Evolutionary conservation across 345 rosid species (phyloP).

Genomic region (Leavenworthia alabamica): DNA sequence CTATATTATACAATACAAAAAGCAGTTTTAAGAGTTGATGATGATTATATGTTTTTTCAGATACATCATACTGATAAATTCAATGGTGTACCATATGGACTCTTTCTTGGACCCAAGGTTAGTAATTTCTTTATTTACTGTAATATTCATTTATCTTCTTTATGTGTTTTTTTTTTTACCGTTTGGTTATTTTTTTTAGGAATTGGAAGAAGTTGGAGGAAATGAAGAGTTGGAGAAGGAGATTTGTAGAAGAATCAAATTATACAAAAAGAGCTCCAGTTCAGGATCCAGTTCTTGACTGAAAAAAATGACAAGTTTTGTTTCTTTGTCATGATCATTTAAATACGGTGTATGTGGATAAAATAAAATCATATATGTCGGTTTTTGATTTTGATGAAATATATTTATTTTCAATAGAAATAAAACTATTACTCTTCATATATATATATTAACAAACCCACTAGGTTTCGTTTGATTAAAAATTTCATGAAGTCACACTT

Average conservation of each 20-base stretch:
- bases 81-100: constrained; percentile 82
- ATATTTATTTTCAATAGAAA: too few relatives aligned
- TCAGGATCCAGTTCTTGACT: constrained; percentile 20
- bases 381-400: too few relatives aligned
- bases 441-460: too few relatives aligned
- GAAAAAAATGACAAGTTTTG: too few relatives aligned
- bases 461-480: too few relatives aligned
- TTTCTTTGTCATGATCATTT: too few relatives aligned
- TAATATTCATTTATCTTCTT: background rate
- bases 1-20: too few relatives aligned
- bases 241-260: constrained; percentile 48
- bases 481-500: too few relatives aligned
- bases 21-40: too few relatives aligned
- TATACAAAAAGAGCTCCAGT: constrained; percentile 33
- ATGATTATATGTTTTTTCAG: constrained; percentile 44
- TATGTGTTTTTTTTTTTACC: background rate
- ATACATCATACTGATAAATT: constrained; percentile 84
- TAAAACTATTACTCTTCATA: too few relatives aligned
- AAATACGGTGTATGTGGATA: too few relatives aligned
- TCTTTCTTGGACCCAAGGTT: constrained; percentile 86
- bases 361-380: constrained; percentile 1
- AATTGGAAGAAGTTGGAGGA: constrained; percentile 73
- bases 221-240: constrained; percentile 72
- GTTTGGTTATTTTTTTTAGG: constrained; percentile 31
- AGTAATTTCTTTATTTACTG: background rate